phyloP scores from a whole-genome alignment of 306 rosid genomes.

The Ochetophila trinervis region DNA sequence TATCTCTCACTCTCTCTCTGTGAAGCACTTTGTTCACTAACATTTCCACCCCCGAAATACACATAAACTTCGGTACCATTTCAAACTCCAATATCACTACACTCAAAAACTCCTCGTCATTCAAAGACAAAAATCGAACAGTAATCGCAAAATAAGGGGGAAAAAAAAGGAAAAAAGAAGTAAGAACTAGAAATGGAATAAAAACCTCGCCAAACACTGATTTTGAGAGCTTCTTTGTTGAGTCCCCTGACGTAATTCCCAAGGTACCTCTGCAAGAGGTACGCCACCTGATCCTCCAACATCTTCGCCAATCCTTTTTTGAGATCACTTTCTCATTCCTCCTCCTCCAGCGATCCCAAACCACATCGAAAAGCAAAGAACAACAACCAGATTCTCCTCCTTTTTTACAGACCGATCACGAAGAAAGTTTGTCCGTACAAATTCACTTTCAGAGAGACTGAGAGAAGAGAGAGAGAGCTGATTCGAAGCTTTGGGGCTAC shows the following conservation, averaged over 20 bases:
- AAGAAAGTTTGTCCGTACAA: no score
- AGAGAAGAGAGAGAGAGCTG: no score
- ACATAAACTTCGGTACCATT: background rate
- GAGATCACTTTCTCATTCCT: slow-evolving; percentile 31
- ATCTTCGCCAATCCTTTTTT: slow-evolving; percentile 29
- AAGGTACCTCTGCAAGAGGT: slow-evolving; percentile 91
- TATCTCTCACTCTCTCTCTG: no score
- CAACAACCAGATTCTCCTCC: no score
- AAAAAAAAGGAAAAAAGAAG: background rate
- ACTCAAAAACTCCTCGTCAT: background rate
- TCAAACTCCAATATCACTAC: background rate
- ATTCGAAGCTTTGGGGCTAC: no score
- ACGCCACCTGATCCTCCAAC: slow-evolving; percentile 99
- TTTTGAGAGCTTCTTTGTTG: slow-evolving; percentile 94
- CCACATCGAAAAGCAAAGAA: no score
- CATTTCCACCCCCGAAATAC: background rate
- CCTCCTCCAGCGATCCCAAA: background rate
- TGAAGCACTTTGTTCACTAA: background rate
- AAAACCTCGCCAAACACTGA: slow-evolving; percentile 96
- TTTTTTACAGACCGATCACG: no score
- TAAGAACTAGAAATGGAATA: background rate
- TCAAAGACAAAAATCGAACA: background rate
- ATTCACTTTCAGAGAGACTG: no score
- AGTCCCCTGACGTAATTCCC: slow-evolving; percentile 92
- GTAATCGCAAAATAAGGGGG: background rate